These are phyloP conservation scores for Puccinia triticina DNA, from an alignment of 1,284 basidiomycete genomes.

Conservation along the genomic window DNA sequence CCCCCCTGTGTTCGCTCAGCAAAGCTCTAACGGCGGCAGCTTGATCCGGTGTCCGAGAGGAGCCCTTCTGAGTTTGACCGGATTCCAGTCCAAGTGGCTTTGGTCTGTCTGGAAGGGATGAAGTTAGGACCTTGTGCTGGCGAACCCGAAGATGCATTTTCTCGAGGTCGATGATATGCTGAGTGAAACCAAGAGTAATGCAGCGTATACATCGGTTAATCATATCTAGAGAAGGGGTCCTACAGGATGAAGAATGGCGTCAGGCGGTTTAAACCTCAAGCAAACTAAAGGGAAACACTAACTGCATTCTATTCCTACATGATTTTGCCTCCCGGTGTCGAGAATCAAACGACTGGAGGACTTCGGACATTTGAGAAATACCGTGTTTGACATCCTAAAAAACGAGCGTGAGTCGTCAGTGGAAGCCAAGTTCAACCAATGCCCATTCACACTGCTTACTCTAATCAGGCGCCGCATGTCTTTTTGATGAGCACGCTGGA, in stretches of 20 bases:
- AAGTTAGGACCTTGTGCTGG: neutral
- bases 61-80: neutral
- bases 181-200: constrained; percentile 34
- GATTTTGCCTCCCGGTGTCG: constrained; percentile 21
- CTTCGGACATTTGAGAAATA: constrained; percentile 48
- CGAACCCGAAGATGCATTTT: constrained; percentile 30
- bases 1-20: constrained; percentile 38
- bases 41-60: constrained; percentile 19
- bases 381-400: constrained; percentile 45
- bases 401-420: neutral
- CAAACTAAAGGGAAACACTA: neutral
- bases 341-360: constrained; percentile 34
- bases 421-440: constrained; percentile 1
- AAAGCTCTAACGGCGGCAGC: constrained; percentile 34
- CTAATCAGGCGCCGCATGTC: constrained; percentile 35
- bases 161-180: constrained; percentile 41
- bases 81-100: neutral
- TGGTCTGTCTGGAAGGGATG: constrained; percentile 16
- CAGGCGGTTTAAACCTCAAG: neutral
- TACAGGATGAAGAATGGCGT: constrained; percentile 10
- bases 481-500: constrained; percentile 46
- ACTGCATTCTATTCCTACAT: constrained; percentile 33
- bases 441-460: constrained; percentile 14
- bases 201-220: constrained; percentile 47
- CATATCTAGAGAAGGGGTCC: constrained; percentile 37